Base-by-base conservation (phyloP, 257 asterid genomes). In the Linderniella brevidens region DNA sequence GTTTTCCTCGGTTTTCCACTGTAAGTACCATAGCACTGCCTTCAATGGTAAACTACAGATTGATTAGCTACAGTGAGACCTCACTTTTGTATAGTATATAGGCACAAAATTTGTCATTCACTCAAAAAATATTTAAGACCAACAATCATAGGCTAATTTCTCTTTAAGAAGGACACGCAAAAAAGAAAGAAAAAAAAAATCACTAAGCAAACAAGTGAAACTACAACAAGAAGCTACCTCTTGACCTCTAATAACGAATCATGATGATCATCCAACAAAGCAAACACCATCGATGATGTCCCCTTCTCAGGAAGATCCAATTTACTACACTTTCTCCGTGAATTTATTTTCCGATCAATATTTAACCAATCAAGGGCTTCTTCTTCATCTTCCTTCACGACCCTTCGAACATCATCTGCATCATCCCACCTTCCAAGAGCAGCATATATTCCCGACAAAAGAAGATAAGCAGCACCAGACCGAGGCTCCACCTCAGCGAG, bases 21-120 rank as follows among this genome's bases (percentile, higher is more conserved):
- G 64, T 86, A 82, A 4, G 96, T 86, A 32, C 96, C 94, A n/a
- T n/a, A 1, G 96, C 96, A 60, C 94, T 67, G 0, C 96, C 96
- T 62, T 86, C 96, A n/a, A 86, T 71, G 17, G 94, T 92, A 54
- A 64, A 86, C 50, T n/a, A 86, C 92, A 2, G 90, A n/a, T n/a
- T n/a, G n/a, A n/a, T n/a, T n/a, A n/a, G n/a, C n/a, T n/a, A n/a
- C n/a, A n/a, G n/a, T n/a, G n/a, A n/a, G n/a, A n/a, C n/a, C n/a
- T n/a, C n/a, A n/a, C n/a, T n/a, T n/a, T n/a, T n/a, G n/a, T n/a
- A n/a, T n/a, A n/a, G n/a, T n/a, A n/a, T n/a, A n/a, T n/a, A n/a
- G n/a, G n/a, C n/a, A n/a, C n/a, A n/a, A n/a, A n/a, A n/a, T n/a
- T n/a, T n/a, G n/a, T n/a, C n/a, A n/a, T n/a, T n/a, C n/a, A n/a